Evolutionary conservation across 2,329 filamentous ascomycete genomes (phyloP), one percentile per base, ranked within the genome.

Genomic region (Cytospora paraplurivora): DNA sequence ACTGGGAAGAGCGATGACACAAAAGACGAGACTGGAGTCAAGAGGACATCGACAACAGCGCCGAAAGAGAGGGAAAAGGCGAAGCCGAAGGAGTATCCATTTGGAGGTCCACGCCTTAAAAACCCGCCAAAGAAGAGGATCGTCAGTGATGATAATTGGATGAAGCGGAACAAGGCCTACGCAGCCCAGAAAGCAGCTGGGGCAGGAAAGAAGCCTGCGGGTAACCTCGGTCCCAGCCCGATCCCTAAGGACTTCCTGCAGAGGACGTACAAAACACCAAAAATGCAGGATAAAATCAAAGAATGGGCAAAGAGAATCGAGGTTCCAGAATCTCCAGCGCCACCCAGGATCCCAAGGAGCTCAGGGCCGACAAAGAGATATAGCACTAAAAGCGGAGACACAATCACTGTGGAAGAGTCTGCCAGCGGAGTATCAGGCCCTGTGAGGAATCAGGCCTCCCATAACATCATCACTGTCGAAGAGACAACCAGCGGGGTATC

Each of bases 141-240:
- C 60, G 87, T 97, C 66, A 97, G 93, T 74, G 94, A 98, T 77
- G 90, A 91, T 61, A 91, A 97, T 77, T 98, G 94, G 91, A 86
- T 86, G 76, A 88, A 87, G 72, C 75, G 76, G 63, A 67, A 68
- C 4, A 72, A 72, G 17, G 47, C 37, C 66, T 35, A 53, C n/a
- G 58, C 59, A 62, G 15, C 64, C 47, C 59, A 69, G 72, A 19
- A 73, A 72, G 44, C 63, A 19, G 47, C 62, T 50, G 50, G 35
- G 52, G 73, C 73, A 56, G 68, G 67, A 4, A 63, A 70, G 6
- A 73, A 75, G 49, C 72, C 64, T 7, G 19, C 35, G 51, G 58
- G 8, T 8, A 67, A 67, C 11, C 57, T 56, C 1, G 78, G 72
- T 12, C 68, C 71, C 13, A 68, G 73, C n/a, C 77, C 79, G 0